Evolutionary conservation across 106 monocot species (phyloP).

Genomic region (Cymbidium sinense): DNA sequence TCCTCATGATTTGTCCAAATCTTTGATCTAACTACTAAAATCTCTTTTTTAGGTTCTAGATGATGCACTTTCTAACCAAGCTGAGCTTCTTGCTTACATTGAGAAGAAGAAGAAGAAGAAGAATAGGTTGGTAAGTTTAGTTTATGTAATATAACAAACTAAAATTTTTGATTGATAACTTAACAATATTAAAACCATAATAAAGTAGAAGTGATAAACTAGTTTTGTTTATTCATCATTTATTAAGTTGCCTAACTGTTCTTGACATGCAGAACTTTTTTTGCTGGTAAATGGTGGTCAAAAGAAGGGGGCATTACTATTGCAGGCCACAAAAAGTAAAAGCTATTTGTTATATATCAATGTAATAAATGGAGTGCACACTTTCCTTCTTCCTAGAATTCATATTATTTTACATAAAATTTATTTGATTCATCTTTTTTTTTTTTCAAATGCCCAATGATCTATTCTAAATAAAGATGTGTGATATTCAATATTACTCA

Average conservation of each 20-base stretch:
- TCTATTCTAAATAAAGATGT: slow-evolving; percentile 1
- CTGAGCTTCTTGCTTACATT: slow-evolving; percentile 61
- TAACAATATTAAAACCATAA: not conserved
- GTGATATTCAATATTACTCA: not conserved
- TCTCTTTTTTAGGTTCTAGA: slow-evolving; percentile 42
- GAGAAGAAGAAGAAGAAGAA: slow-evolving; percentile 86
- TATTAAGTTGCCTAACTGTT: not conserved
- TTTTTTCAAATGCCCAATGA: not conserved
- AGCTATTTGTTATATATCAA: slow-evolving; percentile 10
- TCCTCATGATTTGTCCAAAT: not conserved
- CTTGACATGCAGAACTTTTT: slow-evolving; percentile 29
- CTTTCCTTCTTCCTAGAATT: not conserved
- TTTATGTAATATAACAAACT: not conserved
- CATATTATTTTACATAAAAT: not conserved
- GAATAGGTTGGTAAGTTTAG: slow-evolving; percentile 48
- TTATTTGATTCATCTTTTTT: not conserved
- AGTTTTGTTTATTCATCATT: not conserved
- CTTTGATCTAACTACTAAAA: not conserved
- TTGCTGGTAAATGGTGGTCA: slow-evolving; percentile 30
- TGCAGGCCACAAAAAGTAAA: not conserved
- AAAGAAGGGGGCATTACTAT: slow-evolving; percentile 1
- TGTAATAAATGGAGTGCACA: not conserved
- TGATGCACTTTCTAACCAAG: slow-evolving; percentile 36
- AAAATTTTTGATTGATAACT: not conserved
- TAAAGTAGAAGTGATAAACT: not conserved